Evolutionary conservation across 495 filamentous ascomycete genomes (phyloP).

Genomic region (Haplographium delicatum): DNA sequence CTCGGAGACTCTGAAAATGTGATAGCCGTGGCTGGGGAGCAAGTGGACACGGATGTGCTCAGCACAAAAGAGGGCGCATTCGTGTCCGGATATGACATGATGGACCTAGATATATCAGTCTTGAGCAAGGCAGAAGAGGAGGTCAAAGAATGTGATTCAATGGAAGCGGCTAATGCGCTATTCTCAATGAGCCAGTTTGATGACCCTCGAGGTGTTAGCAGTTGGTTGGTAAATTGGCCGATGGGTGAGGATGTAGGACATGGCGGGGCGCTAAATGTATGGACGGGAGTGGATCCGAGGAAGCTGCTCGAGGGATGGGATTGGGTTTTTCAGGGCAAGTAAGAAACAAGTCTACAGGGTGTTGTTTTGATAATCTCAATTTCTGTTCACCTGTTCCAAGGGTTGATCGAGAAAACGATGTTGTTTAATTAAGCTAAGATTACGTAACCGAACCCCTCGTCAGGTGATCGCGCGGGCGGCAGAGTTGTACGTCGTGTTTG

Average conservation of each 20-base stretch:
- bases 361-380: background rate
- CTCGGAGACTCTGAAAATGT: background rate
- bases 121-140: background rate
- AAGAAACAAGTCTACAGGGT: background rate
- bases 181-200: slow-evolving; percentile 1
- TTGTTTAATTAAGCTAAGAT: background rate
- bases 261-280: background rate
- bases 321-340: slow-evolving; percentile 8
- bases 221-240: background rate
- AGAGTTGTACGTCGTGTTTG: no score
- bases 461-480: no score
- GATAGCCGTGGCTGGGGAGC: background rate
- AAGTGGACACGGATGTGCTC: background rate
- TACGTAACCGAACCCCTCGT: background rate
- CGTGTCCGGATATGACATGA: slow-evolving; percentile 4
- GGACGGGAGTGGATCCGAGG: background rate
- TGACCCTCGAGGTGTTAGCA: background rate
- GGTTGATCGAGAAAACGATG: background rate
- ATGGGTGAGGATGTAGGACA: background rate
- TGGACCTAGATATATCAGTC: slow-evolving; percentile 1
- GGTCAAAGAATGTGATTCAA: background rate
- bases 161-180: slow-evolving; percentile 7
- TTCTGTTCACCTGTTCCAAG: background rate
- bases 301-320: slow-evolving; percentile 2
- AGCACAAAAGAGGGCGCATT: background rate